Evolutionary conservation across 495 filamentous ascomycete species (phyloP).

Genomic region (Podospora conica): DNA sequence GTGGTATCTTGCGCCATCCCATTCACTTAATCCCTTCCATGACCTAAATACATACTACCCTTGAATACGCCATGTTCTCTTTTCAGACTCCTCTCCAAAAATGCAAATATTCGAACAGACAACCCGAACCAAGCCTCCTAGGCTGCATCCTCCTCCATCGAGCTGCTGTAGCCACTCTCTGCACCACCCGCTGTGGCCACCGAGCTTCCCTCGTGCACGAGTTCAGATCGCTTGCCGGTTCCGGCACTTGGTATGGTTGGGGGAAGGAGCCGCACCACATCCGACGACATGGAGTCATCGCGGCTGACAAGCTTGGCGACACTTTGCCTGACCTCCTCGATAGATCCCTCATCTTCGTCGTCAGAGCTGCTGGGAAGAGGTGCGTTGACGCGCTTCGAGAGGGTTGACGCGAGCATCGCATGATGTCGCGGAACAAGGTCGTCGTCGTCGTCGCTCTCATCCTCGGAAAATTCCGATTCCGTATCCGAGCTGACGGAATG

Average conservation of each 20-base stretch:
- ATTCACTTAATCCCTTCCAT: background rate
- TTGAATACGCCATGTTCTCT: background rate
- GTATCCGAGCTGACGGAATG: slow-evolving; percentile 29
- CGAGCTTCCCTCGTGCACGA: slow-evolving; percentile 34
- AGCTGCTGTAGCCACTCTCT: slow-evolving; percentile 36
- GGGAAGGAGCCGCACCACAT: background rate
- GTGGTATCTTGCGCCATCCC: background rate
- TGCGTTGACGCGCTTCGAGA: slow-evolving; percentile 27
- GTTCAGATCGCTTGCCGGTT: slow-evolving; percentile 7
- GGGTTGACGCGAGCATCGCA: slow-evolving; percentile 14
- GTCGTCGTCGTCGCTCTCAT: slow-evolving; percentile 29
- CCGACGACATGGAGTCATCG: background rate
- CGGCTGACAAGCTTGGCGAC: background rate
- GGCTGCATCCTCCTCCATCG: slow-evolving; percentile 28
- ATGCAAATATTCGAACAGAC: background rate
- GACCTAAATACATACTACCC: background rate
- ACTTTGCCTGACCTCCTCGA: slow-evolving; percentile 6
- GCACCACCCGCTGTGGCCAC: slow-evolving; percentile 40
- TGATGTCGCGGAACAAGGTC: slow-evolving; percentile 9
- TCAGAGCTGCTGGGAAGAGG: slow-evolving; percentile 27
- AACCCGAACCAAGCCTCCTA: background rate
- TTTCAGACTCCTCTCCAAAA: background rate
- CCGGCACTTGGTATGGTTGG: slow-evolving; percentile 2
- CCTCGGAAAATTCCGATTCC: slow-evolving; percentile 25
- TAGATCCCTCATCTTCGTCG: slow-evolving; percentile 17